Evolutionary conservation across 352 stramenopile species (phyloP).

Genomic region (Peronospora tabacina): DNA sequence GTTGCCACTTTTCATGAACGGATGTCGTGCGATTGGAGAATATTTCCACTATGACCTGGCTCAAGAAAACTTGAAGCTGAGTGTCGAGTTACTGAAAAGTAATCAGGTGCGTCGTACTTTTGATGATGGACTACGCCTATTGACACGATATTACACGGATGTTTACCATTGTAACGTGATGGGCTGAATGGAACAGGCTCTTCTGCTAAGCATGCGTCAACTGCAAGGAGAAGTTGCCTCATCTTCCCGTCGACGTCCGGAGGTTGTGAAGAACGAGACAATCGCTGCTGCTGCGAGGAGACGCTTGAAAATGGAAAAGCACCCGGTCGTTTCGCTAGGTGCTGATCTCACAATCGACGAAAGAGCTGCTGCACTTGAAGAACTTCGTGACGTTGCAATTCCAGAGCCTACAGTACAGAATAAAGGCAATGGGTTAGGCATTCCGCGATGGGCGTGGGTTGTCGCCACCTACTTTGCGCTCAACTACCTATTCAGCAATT

Average conservation of each 20-base stretch:
- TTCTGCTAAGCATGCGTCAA: constrained; percentile 71
- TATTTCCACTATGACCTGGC: constrained; percentile 82
- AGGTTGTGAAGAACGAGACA: constrained; percentile 44
- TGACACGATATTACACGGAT: not conserved
- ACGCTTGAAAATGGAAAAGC: constrained; percentile 63
- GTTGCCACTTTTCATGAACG: constrained; percentile 95
- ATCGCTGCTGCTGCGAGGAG: constrained; percentile 47
- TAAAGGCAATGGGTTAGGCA: constrained; percentile 28
- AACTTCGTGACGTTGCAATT: constrained; percentile 38
- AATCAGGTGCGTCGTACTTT: constrained; percentile 44
- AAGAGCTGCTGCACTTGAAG: constrained; percentile 21
- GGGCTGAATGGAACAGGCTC: constrained; percentile 30
- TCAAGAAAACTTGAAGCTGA: constrained; percentile 63
- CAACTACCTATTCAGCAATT: constrained; percentile 54
- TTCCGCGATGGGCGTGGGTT: constrained; percentile 61
- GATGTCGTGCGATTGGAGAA: constrained; percentile 89
- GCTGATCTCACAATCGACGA: constrained; percentile 15
- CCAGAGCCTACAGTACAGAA: constrained; percentile 48
- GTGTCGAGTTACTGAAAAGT: constrained; percentile 71
- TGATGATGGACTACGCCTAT: too few relatives aligned
- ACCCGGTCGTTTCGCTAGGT: constrained; percentile 13
- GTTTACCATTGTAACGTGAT: constrained; percentile 1
- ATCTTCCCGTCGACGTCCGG: constrained; percentile 39
- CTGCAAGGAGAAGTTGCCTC: constrained; percentile 72
- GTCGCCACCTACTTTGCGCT: constrained; percentile 59